A percentile compares a stretch with the other conserved stretches of the same genome.
phyloP scores from a whole-genome alignment of 169 alveolate genomes.

The Plasmodium inui region DNA sequence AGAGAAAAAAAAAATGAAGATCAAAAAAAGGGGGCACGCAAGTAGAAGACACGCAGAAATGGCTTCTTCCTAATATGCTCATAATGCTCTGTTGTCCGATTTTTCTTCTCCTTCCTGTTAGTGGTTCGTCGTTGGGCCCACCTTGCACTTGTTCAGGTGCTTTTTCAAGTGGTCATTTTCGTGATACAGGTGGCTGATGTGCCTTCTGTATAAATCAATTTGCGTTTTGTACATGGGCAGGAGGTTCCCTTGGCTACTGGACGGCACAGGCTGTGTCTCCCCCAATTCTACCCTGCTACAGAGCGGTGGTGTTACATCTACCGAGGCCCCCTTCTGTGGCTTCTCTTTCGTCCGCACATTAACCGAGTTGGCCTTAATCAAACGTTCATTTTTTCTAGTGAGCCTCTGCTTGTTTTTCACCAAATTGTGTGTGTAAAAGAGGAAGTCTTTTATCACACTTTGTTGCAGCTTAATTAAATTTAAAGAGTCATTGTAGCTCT shows the following conservation, averaged over 20 bases:
- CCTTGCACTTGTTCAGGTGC: neutral
- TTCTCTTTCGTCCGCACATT: neutral
- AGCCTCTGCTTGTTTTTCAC: conserved; percentile 41
- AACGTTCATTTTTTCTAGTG: conserved; percentile 40
- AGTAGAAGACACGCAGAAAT: neutral
- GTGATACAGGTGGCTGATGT: conserved; percentile 49
- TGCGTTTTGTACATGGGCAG: conserved; percentile 29
- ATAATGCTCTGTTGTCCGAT: neutral
- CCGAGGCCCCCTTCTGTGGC: neutral
- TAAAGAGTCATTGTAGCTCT: conserved; percentile 43
- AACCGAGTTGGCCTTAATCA: conserved; percentile 12
- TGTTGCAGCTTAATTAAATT: conserved; percentile 61
- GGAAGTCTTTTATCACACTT: conserved; percentile 31
- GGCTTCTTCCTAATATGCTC: neutral
- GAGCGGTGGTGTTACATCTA: conserved; percentile 16
- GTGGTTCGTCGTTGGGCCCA: neutral
- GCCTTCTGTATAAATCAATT: conserved; percentile 68
- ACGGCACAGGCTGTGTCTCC: conserved; percentile 9
- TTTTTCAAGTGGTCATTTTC: conserved; percentile 52
- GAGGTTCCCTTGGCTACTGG: neutral
- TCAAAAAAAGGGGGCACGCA: neutral
- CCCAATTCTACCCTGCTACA: neutral
- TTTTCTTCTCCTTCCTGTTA: neutral
- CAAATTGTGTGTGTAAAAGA: conserved; percentile 58
- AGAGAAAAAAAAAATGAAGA: neutral